Evolutionary conservation across 78 protist genomes (phyloP).

Genomic region (Salpingoeca rosetta): DNA sequence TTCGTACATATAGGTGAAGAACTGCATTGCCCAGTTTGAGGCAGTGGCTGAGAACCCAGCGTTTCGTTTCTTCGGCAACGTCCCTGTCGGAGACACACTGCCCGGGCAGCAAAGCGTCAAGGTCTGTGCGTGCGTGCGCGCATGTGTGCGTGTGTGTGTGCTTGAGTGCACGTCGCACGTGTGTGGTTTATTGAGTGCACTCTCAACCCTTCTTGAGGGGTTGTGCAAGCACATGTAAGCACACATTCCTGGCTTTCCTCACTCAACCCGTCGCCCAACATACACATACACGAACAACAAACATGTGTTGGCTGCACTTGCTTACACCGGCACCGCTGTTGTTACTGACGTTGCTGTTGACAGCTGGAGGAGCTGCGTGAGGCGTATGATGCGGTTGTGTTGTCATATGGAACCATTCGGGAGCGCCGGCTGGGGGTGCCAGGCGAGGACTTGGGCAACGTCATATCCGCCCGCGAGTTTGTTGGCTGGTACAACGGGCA

Average conservation of each 20-base stretch:
- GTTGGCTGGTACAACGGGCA: constrained; percentile 71
- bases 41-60: not conserved
- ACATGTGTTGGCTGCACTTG: no score
- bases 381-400: constrained; percentile 40
- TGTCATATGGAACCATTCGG: constrained; percentile 53
- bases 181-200: no score
- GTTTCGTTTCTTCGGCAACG: not conserved
- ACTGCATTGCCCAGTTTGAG: not conserved
- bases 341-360: constrained; percentile 14
- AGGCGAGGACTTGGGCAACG: constrained; percentile 1
- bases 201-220: no score
- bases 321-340: constrained; percentile 17
- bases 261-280: no score
- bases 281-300: no score
- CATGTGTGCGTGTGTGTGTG: no score
- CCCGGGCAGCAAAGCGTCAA: no score
- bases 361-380: constrained; percentile 15
- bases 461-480: constrained; percentile 47
- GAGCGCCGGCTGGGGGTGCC: not conserved
- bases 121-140: no score
- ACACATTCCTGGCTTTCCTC: no score
- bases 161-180: no score
- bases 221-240: no score
- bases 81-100: not conserved
- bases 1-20: not conserved